phyloP scores from a whole-genome alignment of 768 basidiomycete genomes.

The Bullera alba region DNA sequence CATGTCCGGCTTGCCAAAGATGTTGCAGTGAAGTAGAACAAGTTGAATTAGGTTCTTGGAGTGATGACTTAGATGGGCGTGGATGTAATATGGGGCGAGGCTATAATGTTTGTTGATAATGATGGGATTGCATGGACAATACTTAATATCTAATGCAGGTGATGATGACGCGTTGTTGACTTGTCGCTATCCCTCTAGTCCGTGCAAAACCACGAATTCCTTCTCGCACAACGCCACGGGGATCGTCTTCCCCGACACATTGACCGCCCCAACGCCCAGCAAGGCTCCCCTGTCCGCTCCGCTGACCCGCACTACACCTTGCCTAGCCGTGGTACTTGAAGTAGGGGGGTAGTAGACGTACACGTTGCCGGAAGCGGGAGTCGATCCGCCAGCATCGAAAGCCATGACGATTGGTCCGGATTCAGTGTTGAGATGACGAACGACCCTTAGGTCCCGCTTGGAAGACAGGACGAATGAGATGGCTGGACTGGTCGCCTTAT shows the following conservation, averaged over 20 bases:
- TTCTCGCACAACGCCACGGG: constrained; percentile 67
- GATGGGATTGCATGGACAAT: too few species aligned
- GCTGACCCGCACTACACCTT: constrained; percentile 70
- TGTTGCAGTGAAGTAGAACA: too few species aligned
- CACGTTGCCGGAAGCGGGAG: constrained; percentile 67
- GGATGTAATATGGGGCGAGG: too few species aligned
- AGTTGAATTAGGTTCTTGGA: too few species aligned
- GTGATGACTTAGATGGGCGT: too few species aligned
- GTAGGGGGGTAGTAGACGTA: constrained; percentile 69
- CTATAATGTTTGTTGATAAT: too few species aligned
- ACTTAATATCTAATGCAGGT: too few species aligned
- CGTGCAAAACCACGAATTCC: constrained; percentile 55
- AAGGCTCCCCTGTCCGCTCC: constrained; percentile 66
- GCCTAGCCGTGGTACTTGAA: constrained; percentile 57
- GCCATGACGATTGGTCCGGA: constrained; percentile 54
- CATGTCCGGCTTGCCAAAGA: constrained; percentile 5
- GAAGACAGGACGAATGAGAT: constrained; percentile 89
- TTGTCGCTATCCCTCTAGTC: too few species aligned
- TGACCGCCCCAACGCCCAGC: constrained; percentile 63
- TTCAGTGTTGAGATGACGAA: constrained; percentile 55
- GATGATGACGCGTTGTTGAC: too few species aligned
- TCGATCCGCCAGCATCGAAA: constrained; percentile 57
- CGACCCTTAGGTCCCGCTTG: constrained; percentile 82
- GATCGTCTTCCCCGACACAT: constrained; percentile 39
- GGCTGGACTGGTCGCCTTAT: constrained; percentile 77